Evolutionary conservation across 768 basidiomycete genomes (phyloP), one percentile per base, ranked within the genome.

Genomic region (Galerina marginata): DNA sequence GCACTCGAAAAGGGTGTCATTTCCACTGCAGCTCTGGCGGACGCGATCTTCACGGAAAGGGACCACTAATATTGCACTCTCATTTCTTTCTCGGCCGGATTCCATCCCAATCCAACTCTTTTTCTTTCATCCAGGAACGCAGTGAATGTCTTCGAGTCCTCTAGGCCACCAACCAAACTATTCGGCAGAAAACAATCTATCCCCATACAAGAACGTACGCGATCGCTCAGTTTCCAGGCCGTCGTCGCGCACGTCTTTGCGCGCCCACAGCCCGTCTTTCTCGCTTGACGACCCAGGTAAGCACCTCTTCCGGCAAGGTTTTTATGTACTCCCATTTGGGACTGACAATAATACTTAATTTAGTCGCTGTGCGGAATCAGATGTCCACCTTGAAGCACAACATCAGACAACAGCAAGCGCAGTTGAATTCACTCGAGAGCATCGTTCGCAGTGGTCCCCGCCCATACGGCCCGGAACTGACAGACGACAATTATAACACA

Each of bases 361-460:
- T 60, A 93, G 92, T 92, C 69, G 83, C 86, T 62, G 80, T 92
- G 54, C 86, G 92, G 57, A 87, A 85, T 66, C 91, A 93, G 61
- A 88, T 93, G 75, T 91, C 90, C 65, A 88, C 87, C 42, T 76
- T 93, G 69, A 92, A 89, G 75, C 92, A 93, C 71, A 85, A 82
- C 70, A 93, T 93, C 67, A 79, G 92, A 62, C 91, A 93, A 67
- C 90, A 93, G 69, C 90, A 92, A 77, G 91, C 91, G 16, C 90
- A 93, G 66, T 73, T 92, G 38, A 83, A 88, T 65, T 79, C 69
- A 40, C 83, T 93, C 54, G 92, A 93, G 72, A 90, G 79, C 68
- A 79, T 84, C 54, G 75, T 93, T 49, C 81, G 88, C 51, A 84
- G 84, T 64, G 86, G 86, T 15, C 89, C 91, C 14, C 83, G 92